Conservation (phyloP, 2,329 filamentous ascomycete genomes). For the Epichloe bromicola region DNA sequence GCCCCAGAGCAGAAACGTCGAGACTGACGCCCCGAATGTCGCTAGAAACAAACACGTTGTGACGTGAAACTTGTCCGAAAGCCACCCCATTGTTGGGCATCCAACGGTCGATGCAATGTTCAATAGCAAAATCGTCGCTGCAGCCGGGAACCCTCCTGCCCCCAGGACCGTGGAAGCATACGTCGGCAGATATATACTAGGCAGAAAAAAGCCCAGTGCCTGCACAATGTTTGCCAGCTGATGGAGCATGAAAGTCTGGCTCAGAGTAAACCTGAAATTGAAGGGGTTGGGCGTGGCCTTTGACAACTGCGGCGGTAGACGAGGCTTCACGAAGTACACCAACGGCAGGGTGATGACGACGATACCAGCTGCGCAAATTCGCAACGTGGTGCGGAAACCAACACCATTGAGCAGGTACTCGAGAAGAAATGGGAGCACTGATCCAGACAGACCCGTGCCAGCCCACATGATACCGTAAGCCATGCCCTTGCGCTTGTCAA, state of each 20-base stretch:
- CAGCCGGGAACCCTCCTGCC: slow-evolving; percentile 29
- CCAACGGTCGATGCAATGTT: slow-evolving; percentile 43
- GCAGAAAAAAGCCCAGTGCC: slow-evolving; percentile 44
- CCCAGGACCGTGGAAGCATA: slow-evolving; percentile 35
- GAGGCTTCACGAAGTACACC: slow-evolving; percentile 37
- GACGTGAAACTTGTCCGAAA: slow-evolving; percentile 36
- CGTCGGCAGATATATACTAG: slow-evolving; percentile 43
- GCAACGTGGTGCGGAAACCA: slow-evolving; percentile 30
- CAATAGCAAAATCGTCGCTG: slow-evolving; percentile 39
- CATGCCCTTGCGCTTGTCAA: slow-evolving; percentile 34
- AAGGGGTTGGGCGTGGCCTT: slow-evolving; percentile 17
- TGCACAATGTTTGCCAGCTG: slow-evolving; percentile 41
- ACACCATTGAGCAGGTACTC: slow-evolving; percentile 30
- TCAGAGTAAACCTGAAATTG: slow-evolving; percentile 32
- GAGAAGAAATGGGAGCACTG: slow-evolving; percentile 31
- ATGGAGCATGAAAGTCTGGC: slow-evolving; percentile 40
- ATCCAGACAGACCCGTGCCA: slow-evolving; percentile 34
- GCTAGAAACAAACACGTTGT: slow-evolving; percentile 39
- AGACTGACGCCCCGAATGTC: slow-evolving; percentile 36
- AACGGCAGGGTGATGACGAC: slow-evolving; percentile 36
- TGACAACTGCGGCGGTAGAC: slow-evolving; percentile 25
- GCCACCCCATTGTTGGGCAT: slow-evolving; percentile 38
- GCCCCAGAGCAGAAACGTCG: slow-evolving; percentile 47
- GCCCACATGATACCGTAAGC: slow-evolving; percentile 43
- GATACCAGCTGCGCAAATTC: slow-evolving; percentile 33